Conservation (phyloP, 768 basidiomycete genomes). For the Kwoniella bestiolae region DNA sequence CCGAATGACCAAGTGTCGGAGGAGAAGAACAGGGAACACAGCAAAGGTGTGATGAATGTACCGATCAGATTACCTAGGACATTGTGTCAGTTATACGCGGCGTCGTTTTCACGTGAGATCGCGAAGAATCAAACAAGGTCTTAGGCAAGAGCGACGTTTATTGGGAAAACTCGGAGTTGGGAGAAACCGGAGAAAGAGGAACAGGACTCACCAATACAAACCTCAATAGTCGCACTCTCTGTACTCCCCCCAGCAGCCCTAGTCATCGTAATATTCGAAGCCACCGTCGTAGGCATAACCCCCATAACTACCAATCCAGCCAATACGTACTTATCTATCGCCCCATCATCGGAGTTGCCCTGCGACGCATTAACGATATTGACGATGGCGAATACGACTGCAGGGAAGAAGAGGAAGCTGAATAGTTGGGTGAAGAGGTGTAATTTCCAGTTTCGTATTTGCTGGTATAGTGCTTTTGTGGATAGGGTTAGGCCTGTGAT, state of each 20-base stretch:
- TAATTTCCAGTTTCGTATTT: conserved; percentile 41
- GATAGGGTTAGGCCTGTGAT: conserved; percentile 50
- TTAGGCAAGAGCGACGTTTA: no score
- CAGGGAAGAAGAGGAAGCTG: conserved; percentile 46
- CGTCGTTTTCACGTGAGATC: no score
- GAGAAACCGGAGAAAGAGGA: background rate
- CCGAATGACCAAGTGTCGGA: conserved; percentile 41
- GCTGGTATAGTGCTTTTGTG: conserved; percentile 35
- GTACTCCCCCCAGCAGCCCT: conserved; percentile 43
- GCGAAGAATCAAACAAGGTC: no score
- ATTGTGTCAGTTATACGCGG: no score
- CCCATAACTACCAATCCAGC: conserved; percentile 49
- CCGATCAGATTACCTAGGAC: conserved; percentile 47
- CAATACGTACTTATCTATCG: conserved; percentile 42
- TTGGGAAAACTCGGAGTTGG: background rate
- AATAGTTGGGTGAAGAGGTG: conserved; percentile 50
- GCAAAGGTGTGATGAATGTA: conserved; percentile 43
- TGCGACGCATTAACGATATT: conserved; percentile 39
- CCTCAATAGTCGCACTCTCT: conserved; percentile 48
- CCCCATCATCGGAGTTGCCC: conserved; percentile 5
- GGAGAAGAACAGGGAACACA: conserved; percentile 41
- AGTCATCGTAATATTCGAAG: conserved; percentile 52
- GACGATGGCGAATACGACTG: conserved; percentile 45
- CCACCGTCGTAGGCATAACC: conserved; percentile 49
- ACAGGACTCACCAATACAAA: conserved; percentile 39